Base-by-base conservation (phyloP, 768 basidiomycete genomes). In the Albatrellus ellisii region DNA sequence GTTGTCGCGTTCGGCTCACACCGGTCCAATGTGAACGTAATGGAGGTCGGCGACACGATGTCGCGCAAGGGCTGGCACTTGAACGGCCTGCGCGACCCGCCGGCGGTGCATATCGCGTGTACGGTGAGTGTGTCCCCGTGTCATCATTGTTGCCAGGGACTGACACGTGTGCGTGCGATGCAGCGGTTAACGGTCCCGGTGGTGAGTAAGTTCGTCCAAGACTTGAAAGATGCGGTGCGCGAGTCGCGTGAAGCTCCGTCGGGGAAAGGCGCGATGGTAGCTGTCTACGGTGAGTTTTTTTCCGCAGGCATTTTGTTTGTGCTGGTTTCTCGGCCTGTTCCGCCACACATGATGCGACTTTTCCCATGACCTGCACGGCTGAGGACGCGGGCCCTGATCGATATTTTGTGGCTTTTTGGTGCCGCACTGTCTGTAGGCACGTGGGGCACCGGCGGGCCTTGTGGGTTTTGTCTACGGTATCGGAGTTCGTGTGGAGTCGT, bases 31-130 rank as follows among this genome's bases (percentile, higher is more conserved):
- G 62, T 89, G 15, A 80, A 84, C 54, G 73, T 84, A n/a, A 68
- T 88, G 43, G 87, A 87, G 52, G 81, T 99, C 0, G 94, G 94
- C 1, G 94, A 95, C 61, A 67, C 64, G 45, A 92, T 97, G 90
- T 62, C 72, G 21, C 73, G 77, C 56, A 66, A 69, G 29, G 95
- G 92, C 2, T 97, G 92, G 90, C 87, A 94, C 62, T 54, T 99
- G 48, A 97, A 89, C 54, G 91, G 79, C 11, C 58, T 99, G 43
- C 72, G 66, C 32, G 67, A 73, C 8, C 89, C 91, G 1, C 66
- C 83, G 9, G 90, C 81, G 7, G 69, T 97, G 32, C 95, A 99
- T 60, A 86, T 98, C 50, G 91, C 91, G 26, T 84, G 82, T 61
- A 99, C 94, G 52, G 89, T 94, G n/a, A n/a, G n/a, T n/a, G 53